These are phyloP conservation scores for Russula lepida DNA, from an alignment of 768 basidiomycete genomes.

Conservation along the genomic window DNA sequence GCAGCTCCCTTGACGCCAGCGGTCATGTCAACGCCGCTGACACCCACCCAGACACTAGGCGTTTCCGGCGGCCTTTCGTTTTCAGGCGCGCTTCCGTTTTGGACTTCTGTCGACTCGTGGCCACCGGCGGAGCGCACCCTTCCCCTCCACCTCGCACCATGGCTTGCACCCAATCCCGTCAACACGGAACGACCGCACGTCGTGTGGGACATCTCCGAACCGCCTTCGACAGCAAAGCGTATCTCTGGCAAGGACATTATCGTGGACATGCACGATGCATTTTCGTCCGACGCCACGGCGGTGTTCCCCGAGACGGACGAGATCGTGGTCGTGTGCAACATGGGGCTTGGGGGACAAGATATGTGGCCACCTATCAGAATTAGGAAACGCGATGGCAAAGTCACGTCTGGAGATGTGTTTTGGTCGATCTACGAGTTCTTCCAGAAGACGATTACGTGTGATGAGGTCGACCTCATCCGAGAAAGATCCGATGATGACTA, in stretches of 20 bases:
- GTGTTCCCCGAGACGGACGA: conserved; percentile 13
- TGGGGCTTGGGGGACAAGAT: conserved; percentile 1
- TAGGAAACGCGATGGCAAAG: neutral
- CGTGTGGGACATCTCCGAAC: conserved; percentile 14
- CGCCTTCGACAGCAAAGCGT: conserved; percentile 12
- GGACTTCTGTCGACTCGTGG: conserved; percentile 13
- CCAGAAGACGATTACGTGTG: conserved; percentile 5
- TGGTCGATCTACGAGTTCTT: conserved; percentile 19
- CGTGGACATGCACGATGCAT: conserved; percentile 13
- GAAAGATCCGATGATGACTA: neutral
- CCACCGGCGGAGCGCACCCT: conserved; percentile 12
- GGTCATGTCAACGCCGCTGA: conserved; percentile 5
- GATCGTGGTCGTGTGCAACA: conserved; percentile 6
- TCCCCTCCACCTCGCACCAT: conserved; percentile 16
- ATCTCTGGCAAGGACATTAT: conserved; percentile 15
- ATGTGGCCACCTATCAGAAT: conserved; percentile 14
- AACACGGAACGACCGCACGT: conserved; percentile 12
- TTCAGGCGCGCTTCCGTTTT: conserved; percentile 5
- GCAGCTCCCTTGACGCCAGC: neutral
- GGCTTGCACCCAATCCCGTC: conserved; percentile 15
- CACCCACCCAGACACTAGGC: neutral
- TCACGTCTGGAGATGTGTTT: conserved; percentile 16
- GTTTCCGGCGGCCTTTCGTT: neutral
- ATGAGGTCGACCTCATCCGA: conserved; percentile 6
- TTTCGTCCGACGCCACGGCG: conserved; percentile 4